Evolutionary conservation across 73 alveolate genomes (phyloP), one percentile per base, ranked within the genome.

Genomic region (Tetrahymena elliotti): DNA sequence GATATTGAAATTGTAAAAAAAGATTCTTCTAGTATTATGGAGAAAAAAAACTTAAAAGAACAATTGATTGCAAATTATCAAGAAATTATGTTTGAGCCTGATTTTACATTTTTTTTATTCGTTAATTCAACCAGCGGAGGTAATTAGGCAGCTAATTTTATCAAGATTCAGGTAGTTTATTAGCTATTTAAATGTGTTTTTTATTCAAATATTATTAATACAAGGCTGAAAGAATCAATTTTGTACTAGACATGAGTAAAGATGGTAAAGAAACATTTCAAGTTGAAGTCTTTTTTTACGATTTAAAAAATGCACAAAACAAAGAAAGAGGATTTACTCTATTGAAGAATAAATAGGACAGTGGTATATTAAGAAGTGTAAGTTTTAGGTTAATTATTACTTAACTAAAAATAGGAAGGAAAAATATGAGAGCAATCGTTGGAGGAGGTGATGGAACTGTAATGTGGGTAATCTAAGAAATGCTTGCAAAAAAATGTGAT

Each of bases 381-480:
- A 47, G 82, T 4, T 0, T 3, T 8, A 18, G n/a, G 0, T 68
- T 68, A 68, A 3, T 68, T 31, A n/a, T 68, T 27, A n/a, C 3
- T 18, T 27, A n/a, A 24, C 16, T 31, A 9, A 3, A 2, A 22
- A 68, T 24, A 68, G 88, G 88, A 9, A 68, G 38, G 36, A 3
- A 31, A 18, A 38, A 94, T 52, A 83, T 94, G 1, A 93, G 95
- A 94, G 96, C 39, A 18, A 94, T 96, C 40, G 96, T 96, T 18
- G 97, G 98, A 35, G 99, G 99, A 1, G 99, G 99, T 5, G 99
- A 98, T 94, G 99, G 99, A 15, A 96, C 99, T 35, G 96, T 97
- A 52, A 97, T 97, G 97, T 97, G 96, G 93, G 96, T 97, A 35
- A 97, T 97, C 2, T 93, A 97, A 41, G 98, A 94, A 35, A 93